A percentile compares a stretch with the other conserved stretches of the same genome.
Evolutionary conservation across 352 stramenopile species (phyloP).

Genomic region (Phytopythium ostracodes): DNA sequence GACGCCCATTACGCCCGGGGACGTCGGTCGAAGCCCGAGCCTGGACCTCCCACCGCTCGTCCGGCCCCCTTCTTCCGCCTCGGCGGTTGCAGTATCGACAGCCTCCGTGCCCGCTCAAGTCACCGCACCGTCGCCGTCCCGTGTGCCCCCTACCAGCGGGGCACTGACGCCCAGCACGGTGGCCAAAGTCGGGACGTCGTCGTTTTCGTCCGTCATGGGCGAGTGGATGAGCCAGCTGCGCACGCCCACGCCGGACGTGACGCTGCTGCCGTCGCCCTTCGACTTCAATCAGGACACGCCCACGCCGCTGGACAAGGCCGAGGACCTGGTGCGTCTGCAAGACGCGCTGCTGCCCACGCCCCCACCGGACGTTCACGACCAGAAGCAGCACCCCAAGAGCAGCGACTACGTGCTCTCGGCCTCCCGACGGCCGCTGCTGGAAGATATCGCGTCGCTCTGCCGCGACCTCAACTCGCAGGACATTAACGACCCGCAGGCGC

Average conservation of each 20-base stretch:
- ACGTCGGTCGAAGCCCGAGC: slow-evolving; percentile 29
- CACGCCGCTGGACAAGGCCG: slow-evolving; percentile 64
- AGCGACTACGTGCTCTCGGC: slow-evolving; percentile 47
- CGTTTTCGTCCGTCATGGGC: slow-evolving; percentile 67
- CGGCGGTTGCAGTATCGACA: too few relatives aligned
- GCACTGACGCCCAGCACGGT: slow-evolving; percentile 11
- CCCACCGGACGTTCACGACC: slow-evolving; percentile 50
- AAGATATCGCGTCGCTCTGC: slow-evolving; percentile 78
- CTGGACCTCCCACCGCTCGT: slow-evolving; percentile 22
- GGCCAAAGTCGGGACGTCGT: slow-evolving; percentile 12
- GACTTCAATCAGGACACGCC: slow-evolving; percentile 77
- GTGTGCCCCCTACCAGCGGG: neutral
- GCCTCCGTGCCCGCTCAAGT: neutral
- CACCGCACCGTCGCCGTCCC: neutral
- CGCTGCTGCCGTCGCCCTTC: slow-evolving; percentile 69
- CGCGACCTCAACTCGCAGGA: slow-evolving; percentile 76
- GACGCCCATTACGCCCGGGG: slow-evolving; percentile 30
- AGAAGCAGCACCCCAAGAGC: slow-evolving; percentile 59
- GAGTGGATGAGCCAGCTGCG: slow-evolving; percentile 80
- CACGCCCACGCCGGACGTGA: slow-evolving; percentile 76
- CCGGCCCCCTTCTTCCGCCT: neutral
- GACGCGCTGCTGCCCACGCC: slow-evolving; percentile 72
- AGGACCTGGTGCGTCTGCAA: slow-evolving; percentile 69
- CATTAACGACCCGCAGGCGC: slow-evolving; percentile 13
- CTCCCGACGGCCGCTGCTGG: slow-evolving; percentile 50